A percentile compares a stretch with the other conserved stretches of the same genome.
These are phyloP conservation scores for Mallotus nudiflorus DNA, from an alignment of 345 rosid species.

Conservation along the genomic window DNA sequence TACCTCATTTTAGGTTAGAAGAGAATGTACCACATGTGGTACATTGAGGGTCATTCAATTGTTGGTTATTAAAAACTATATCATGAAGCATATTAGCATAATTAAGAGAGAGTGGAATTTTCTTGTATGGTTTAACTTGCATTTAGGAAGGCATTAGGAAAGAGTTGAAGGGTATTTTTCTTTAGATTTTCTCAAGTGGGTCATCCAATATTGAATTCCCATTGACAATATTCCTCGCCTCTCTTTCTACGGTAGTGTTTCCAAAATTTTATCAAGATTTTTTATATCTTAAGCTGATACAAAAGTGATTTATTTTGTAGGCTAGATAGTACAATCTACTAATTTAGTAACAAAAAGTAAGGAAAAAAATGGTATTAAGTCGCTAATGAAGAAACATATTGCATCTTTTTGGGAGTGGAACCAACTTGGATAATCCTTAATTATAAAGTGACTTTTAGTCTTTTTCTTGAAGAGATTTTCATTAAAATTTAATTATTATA, in stretches of 20 bases:
- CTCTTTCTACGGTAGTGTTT: slow-evolving; percentile 18
- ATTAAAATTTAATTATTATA: too few relatives aligned
- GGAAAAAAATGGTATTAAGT: slow-evolving; percentile 7
- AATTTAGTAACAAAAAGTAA: background rate
- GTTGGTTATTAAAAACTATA: slow-evolving; percentile 12
- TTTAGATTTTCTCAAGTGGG: slow-evolving; percentile 32
- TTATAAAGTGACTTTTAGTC: slow-evolving; percentile 14
- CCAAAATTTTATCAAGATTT: background rate
- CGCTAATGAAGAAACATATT: slow-evolving; percentile 11
- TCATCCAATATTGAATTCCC: slow-evolving; percentile 27
- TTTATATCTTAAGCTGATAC: slow-evolving; percentile 23
- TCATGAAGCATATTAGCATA: slow-evolving; percentile 28
- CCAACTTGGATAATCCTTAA: slow-evolving; percentile 17
- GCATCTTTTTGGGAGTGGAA: slow-evolving; percentile 13
- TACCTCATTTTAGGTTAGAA: background rate
- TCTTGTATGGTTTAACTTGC: slow-evolving; percentile 31
- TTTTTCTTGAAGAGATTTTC: too few relatives aligned
- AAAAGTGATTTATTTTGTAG: slow-evolving; percentile 34
- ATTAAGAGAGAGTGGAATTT: slow-evolving; percentile 28
- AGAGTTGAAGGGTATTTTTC: slow-evolving; percentile 22
- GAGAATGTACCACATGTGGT: slow-evolving; percentile 6
- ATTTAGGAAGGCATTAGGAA: slow-evolving; percentile 28
- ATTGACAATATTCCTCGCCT: slow-evolving; percentile 44
- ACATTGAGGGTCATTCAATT: slow-evolving; percentile 18
- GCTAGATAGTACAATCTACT: slow-evolving; percentile 19